Evolutionary conservation across 371 early-diverging fungal species (phyloP), one percentile per base, ranked within the genome.

Genomic region (Rhizopus stolonifer): DNA sequence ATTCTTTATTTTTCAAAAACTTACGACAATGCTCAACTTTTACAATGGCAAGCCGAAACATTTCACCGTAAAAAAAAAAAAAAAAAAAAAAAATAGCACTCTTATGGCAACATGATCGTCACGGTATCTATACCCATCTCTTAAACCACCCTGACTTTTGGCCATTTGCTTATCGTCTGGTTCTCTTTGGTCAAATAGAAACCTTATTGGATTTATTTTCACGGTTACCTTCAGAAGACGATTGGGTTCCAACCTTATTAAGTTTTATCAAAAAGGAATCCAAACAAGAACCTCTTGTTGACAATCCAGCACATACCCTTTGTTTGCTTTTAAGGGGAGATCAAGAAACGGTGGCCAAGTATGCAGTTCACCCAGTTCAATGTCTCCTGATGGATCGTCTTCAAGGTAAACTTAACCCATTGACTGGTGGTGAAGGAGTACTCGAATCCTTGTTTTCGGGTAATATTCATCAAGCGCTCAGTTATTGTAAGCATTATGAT

Each of bases 91-190:
- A 11, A 0, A 50, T 39, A 58, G 58, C 39, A 21, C 21, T 46
- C 6, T 56, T 33, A 6, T 48, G n/a, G 42, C 46, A 48, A 22
- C 46, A 51, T 23, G 38, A 46, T 21, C 50, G 32, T 33, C 46
- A 59, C 19, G 24, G 33, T 1, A 43, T 43, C 1, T 17, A 29
- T 14, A 23, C 29, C 18, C 9, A 38, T 22, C 22, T 6, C 10
- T 26, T 45, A 13, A 26, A 57, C 9, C 53, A 53, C 33, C 34
- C 33, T 11, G 45, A 53, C 36, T 54, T 60, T 26, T 60, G 60
- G 60, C 49, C 49, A 0, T 59, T 42, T 24, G 47, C 44, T 5
- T 40, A 43, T 29, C 53, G 53, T 23, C 38, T 59, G 13, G 43
- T 43, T 3, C 11, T 46, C 4, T 38, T 60, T 38, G 60, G 60